These are phyloP conservation scores for Hyphopichia homilentoma DNA, from an alignment of 805 yeast species.

Conservation along the genomic window DNA sequence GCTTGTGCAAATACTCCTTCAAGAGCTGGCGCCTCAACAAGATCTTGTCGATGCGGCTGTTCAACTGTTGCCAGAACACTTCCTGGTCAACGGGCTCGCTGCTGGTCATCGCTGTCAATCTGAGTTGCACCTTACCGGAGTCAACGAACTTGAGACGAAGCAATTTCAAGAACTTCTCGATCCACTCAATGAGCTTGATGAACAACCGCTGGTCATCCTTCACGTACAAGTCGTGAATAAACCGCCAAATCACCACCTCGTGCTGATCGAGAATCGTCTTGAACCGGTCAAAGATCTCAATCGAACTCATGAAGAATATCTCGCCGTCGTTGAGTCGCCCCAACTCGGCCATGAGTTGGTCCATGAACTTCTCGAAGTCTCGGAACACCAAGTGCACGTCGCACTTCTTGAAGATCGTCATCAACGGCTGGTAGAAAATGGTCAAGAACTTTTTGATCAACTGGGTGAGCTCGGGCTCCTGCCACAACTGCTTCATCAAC, in stretches of 20 bases:
- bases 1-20: slow-evolving; percentile 26
- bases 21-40: slow-evolving; percentile 35
- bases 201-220: slow-evolving; percentile 73
- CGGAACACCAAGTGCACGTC: slow-evolving; percentile 36
- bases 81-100: slow-evolving; percentile 25
- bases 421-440: slow-evolving; percentile 39
- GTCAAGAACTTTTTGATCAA: slow-evolving; percentile 67
- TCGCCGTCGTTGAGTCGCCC: slow-evolving; percentile 54
- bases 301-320: slow-evolving; percentile 42
- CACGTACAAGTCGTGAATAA: slow-evolving; percentile 77
- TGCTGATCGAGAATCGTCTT: slow-evolving; percentile 66
- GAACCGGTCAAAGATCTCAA: slow-evolving; percentile 65
- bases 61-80: slow-evolving; percentile 35
- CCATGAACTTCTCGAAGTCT: slow-evolving; percentile 34
- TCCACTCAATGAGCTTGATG: slow-evolving; percentile 70
- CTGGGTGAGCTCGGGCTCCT: slow-evolving; percentile 75
- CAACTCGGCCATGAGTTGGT: slow-evolving; percentile 64
- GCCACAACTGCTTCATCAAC: slow-evolving; percentile 73
- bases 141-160: slow-evolving; percentile 57
- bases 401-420: slow-evolving; percentile 32
- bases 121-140: slow-evolving; percentile 38
- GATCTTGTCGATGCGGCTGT: slow-evolving; percentile 33
- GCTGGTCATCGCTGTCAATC: slow-evolving; percentile 26
- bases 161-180: slow-evolving; percentile 59
- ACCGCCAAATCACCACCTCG: slow-evolving; percentile 66